Percentiles rank a stretch among this genome's conserved stretches.
Conservation (phyloP, 169 alveolate species). For the Eimeria praecox region DNA sequence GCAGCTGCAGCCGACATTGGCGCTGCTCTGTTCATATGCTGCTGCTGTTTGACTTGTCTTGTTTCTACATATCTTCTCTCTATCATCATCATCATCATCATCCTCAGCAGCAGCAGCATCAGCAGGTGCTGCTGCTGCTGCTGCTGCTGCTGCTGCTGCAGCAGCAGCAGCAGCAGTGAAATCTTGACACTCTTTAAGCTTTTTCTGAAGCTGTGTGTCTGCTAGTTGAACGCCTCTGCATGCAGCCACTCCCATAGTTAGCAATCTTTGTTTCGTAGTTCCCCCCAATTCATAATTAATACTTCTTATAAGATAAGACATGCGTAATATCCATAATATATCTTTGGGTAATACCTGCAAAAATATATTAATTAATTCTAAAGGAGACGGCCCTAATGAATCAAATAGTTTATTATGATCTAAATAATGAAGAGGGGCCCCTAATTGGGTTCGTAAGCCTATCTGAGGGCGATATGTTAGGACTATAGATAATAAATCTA, state of each 20-base stretch:
- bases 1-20: background rate
- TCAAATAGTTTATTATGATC: background rate
- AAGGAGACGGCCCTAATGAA: background rate
- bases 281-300: slow-evolving; percentile 20
- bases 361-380: background rate
- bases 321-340: slow-evolving; percentile 68
- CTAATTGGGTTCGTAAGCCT: background rate
- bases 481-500: slow-evolving; percentile 9
- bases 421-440: slow-evolving; percentile 33
- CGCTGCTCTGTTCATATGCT: background rate
- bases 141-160: background rate
- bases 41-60: too few species aligned
- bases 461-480: slow-evolving; percentile 42
- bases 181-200: background rate
- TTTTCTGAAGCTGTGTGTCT: background rate
- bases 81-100: too few species aligned
- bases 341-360: slow-evolving; percentile 67
- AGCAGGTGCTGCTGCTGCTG: background rate
- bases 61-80: too few species aligned
- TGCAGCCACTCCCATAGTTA: slow-evolving; percentile 14
- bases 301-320: background rate
- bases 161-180: slow-evolving; percentile 27
- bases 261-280: background rate
- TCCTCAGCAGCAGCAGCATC: background rate
- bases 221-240: slow-evolving; percentile 43